phyloP scores from a whole-genome alignment of 2,329 filamentous ascomycete genomes.

The Paecilomyces sp. region DNA sequence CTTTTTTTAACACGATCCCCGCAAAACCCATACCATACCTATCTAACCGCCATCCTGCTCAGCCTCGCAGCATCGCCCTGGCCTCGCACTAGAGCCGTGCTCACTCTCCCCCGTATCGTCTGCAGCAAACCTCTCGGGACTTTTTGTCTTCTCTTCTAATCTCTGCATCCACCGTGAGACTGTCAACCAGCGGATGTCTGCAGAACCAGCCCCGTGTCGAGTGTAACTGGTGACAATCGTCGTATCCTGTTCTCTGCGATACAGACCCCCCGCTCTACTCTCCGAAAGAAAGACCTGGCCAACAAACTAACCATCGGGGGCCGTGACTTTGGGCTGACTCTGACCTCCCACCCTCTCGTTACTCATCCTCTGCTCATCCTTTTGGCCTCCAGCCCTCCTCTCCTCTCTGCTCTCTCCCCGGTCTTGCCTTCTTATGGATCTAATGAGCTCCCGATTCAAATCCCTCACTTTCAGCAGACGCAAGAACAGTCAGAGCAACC shows the following conservation, averaged over 20 bases:
- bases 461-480: conserved; percentile 43
- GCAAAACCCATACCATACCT: neutral
- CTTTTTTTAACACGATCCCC: neutral
- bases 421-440: conserved; percentile 30
- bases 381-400: conserved; percentile 5
- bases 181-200: neutral
- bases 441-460: conserved; percentile 47
- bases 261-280: neutral
- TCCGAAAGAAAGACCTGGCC: neutral
- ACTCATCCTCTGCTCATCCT: conserved; percentile 3
- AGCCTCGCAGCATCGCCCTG: neutral
- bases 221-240: neutral
- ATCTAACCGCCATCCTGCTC: neutral
- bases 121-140: neutral
- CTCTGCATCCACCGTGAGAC: neutral
- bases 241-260: neutral
- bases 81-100: neutral
- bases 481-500: conserved; percentile 43
- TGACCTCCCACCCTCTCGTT: conserved; percentile 1
- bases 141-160: neutral
- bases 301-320: neutral
- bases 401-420: conserved; percentile 8
- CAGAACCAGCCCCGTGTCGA: neutral
- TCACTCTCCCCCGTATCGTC: neutral
- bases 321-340: neutral